Conservation (phyloP, 805 yeast genomes). For the Metschnikowia lochheadii region DNA sequence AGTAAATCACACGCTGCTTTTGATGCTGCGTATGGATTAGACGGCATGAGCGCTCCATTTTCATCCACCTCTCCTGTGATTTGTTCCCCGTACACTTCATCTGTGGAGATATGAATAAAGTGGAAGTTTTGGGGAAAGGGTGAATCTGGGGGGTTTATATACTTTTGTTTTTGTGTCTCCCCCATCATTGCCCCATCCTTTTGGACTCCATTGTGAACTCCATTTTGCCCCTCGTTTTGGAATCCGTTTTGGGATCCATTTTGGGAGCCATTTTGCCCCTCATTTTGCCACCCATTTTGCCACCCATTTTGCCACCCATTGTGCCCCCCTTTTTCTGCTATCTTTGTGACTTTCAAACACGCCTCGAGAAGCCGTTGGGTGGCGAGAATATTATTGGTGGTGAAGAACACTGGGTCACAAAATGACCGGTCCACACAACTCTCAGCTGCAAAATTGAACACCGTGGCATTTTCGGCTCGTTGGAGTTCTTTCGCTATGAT, state of each 20-base stretch:
- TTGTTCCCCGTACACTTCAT: slow-evolving; percentile 56
- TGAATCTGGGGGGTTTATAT: too few relatives aligned
- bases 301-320: neutral
- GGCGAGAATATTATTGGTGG: slow-evolving; percentile 43
- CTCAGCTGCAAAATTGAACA: slow-evolving; percentile 55
- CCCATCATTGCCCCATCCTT: too few relatives aligned
- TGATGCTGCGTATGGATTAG: slow-evolving; percentile 56
- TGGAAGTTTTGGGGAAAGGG: neutral
- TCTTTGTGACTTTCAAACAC: slow-evolving; percentile 6
- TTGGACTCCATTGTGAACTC: too few relatives aligned
- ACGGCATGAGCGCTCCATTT: slow-evolving; percentile 38
- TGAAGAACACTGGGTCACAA: slow-evolving; percentile 39
- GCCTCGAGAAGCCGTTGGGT: slow-evolving; percentile 47
- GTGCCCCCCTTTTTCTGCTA: neutral
- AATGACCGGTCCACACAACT: slow-evolving; percentile 53
- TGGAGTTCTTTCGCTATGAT: slow-evolving; percentile 10
- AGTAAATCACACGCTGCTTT: slow-evolving; percentile 53
- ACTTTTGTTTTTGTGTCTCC: too few relatives aligned
- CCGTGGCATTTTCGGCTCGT: slow-evolving; percentile 15
- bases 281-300: too few relatives aligned
- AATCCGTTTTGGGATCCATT: too few relatives aligned
- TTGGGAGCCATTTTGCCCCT: too few relatives aligned
- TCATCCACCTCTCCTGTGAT: slow-evolving; percentile 27
- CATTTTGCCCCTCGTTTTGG: too few relatives aligned
- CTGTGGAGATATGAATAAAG: slow-evolving; percentile 48